Percentiles rank a stretch among this genome's conserved stretches.
Evolutionary conservation across 441 rosid genomes (phyloP).

Genomic region (Viola pubescens): DNA sequence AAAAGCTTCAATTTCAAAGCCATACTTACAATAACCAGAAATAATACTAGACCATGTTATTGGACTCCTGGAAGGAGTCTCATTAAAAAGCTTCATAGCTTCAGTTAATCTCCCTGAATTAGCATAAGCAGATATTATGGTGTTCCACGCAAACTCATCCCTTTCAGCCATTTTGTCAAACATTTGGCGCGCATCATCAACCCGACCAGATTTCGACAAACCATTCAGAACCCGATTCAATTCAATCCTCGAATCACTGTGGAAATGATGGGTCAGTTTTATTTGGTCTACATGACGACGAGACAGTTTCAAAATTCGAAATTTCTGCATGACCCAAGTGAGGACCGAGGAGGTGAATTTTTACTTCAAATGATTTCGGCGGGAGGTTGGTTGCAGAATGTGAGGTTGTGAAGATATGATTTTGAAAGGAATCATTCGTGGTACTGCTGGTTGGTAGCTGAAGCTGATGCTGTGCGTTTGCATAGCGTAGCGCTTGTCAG

Average conservation of each 20-base stretch:
- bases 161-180: constrained; percentile 58
- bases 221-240: constrained; percentile 32
- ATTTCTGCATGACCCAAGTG: constrained; percentile 11
- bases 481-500: no score
- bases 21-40: constrained; percentile 56
- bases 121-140: constrained; percentile 67
- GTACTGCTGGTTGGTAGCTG: no score
- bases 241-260: constrained; percentile 28
- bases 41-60: constrained; percentile 75
- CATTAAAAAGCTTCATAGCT: constrained; percentile 42
- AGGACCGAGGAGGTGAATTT: no score
- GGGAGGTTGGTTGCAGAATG: no score
- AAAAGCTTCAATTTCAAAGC: constrained; percentile 47
- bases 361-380: no score
- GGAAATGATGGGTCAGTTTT: background rate
- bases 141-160: constrained; percentile 80
- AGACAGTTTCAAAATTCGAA: constrained; percentile 12
- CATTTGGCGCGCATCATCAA: constrained; percentile 58
- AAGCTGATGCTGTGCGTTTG: no score
- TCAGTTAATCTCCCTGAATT: constrained; percentile 52
- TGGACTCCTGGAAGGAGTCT: constrained; percentile 44
- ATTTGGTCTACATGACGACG: background rate
- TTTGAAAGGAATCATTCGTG: no score
- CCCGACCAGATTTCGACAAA: constrained; percentile 43
- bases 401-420: no score